These are phyloP conservation scores for Botrytis cinerea DNA, from an alignment of 2,329 filamentous ascomycete genomes.

Conservation along the genomic window DNA sequence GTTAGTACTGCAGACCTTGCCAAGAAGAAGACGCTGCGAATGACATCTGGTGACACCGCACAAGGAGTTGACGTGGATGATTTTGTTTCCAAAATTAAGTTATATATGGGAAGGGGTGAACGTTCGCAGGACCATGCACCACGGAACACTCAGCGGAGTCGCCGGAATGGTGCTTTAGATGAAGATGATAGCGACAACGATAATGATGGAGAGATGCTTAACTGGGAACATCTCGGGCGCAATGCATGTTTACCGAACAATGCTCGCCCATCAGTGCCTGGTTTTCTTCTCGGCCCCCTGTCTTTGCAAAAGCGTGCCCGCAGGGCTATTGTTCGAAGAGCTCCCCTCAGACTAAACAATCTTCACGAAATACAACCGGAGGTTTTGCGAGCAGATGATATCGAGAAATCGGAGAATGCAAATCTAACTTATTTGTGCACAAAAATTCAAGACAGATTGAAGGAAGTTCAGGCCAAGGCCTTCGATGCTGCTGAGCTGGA, in stretches of 20 bases:
- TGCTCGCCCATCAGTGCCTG: slow-evolving; percentile 72
- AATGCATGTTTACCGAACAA: slow-evolving; percentile 74
- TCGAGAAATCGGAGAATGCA: slow-evolving; percentile 72
- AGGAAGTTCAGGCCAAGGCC: slow-evolving; percentile 49
- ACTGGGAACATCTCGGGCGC: slow-evolving; percentile 83
- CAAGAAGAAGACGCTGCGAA: slow-evolving; percentile 72
- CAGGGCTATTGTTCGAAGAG: slow-evolving; percentile 68
- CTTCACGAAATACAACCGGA: slow-evolving; percentile 74
- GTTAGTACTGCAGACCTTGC: slow-evolving; percentile 79
- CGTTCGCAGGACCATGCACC: slow-evolving; percentile 55
- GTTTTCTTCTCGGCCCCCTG: slow-evolving; percentile 85
- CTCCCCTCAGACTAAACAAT: slow-evolving; percentile 64
- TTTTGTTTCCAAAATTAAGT: slow-evolving; percentile 86
- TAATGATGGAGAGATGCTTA: slow-evolving; percentile 74
- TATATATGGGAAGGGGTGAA: slow-evolving; percentile 73
- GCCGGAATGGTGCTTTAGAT: slow-evolving; percentile 41
- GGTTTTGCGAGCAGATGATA: slow-evolving; percentile 72
- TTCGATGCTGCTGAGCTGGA: slow-evolving; percentile 49
- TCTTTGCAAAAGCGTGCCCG: slow-evolving; percentile 85
- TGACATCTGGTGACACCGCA: slow-evolving; percentile 70
- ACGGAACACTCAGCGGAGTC: slow-evolving; percentile 43
- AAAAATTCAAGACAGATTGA: slow-evolving; percentile 68
- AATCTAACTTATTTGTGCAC: slow-evolving; percentile 78
- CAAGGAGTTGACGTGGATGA: slow-evolving; percentile 86
- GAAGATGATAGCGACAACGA: slow-evolving; percentile 64